phyloP scores from a whole-genome alignment of 2,329 filamentous ascomycete species.

The Cordyceps militaris region DNA sequence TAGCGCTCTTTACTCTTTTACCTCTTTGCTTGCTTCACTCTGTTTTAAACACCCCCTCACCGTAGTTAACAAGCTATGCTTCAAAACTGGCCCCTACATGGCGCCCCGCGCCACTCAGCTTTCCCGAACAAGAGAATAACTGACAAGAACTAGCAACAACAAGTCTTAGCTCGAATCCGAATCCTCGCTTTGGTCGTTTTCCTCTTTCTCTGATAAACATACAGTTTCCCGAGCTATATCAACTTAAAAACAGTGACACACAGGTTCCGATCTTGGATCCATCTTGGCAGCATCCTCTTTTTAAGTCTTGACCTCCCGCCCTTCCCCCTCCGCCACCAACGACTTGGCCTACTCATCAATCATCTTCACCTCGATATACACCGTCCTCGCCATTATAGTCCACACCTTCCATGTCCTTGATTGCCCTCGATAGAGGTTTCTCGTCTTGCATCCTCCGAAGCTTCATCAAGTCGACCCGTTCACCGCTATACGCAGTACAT shows the following conservation, averaged over 20 bases:
- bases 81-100: not conserved
- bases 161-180: not conserved
- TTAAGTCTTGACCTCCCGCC: not conserved
- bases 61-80: no score
- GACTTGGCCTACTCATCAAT: not conserved
- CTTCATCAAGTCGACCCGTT: not conserved
- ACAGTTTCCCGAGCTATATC: not conserved
- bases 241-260: not conserved
- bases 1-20: not conserved
- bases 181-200: not conserved
- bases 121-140: not conserved
- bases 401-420: not conserved
- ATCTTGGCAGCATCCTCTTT: not conserved
- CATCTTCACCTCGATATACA: not conserved
- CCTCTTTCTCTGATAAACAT: not conserved
- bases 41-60: not conserved
- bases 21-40: not conserved
- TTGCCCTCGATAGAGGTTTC: not conserved
- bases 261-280: not conserved
- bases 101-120: not conserved
- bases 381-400: not conserved
- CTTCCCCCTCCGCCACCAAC: not conserved
- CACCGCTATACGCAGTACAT: not conserved
- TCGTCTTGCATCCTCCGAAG: not conserved
- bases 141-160: constrained; percentile 1